Evolutionary conservation across 257 asterid genomes (phyloP), one percentile per base, ranked within the genome.

Genomic region (Ilex asprella): DNA sequence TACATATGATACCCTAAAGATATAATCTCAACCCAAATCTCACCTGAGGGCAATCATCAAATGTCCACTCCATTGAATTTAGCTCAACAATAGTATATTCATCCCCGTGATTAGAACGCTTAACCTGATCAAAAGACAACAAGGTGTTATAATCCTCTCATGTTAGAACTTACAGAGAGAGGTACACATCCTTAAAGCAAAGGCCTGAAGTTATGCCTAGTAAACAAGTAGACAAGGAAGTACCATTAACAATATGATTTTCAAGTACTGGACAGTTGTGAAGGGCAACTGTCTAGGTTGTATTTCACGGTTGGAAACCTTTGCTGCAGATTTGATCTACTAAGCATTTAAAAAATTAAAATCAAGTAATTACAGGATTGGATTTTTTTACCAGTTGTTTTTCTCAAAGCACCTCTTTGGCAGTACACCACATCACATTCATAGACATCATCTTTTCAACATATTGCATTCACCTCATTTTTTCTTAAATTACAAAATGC

Each of bases 31-130:
- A 58, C 49, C 21, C 30, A 51, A 14, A 55, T 12, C 54, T 72
- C 73, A 92, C 99, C 96, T 77, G 69, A 61, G 99, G 96, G 61
- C 83, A 55, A 76, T 70, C 65, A 50, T 64, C 79, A 67, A 59
- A 66, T 12, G 79, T 79, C 99, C 99, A 92, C 39, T 76, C 78
- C 65, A 82, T 77, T 44, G 87, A 77, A 71, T 86, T 92, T 53
- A 92, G 78, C 75, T 92, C 97, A 3, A 70, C 47, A 61, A 70
- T 79, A 56, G 80, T 67, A 71, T 79, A 78, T 65, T 80, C 91
- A 16, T 69, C 86, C 41, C 88, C 95, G 29, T 92, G 94, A 66
- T 80, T 85, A 31, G 86, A 57, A 66, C 79, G 93, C 97, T 89
- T 77, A 32, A 92, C 88, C 99, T 92, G 74, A 64, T 76, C 30